These are phyloP conservation scores for Pythium vanterpoolii DNA, from an alignment of 352 stramenopile genomes.

Conservation along the genomic window DNA sequence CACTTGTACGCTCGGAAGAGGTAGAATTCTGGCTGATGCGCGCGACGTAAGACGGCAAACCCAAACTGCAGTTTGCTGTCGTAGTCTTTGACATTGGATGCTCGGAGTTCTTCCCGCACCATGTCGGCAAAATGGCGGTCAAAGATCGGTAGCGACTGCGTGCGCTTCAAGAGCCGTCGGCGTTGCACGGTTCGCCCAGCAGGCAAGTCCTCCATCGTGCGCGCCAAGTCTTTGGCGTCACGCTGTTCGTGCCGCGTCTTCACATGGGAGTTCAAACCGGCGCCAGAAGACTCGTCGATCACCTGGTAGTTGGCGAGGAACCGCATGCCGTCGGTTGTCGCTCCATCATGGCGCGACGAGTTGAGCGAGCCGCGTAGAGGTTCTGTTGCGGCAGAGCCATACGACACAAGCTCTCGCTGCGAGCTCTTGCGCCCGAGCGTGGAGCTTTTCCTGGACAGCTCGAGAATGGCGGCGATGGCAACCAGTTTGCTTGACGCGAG, in stretches of 20 bases:
- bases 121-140: constrained; percentile 55
- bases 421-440: constrained; percentile 9
- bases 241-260: not conserved
- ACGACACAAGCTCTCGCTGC: not conserved
- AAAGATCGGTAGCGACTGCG: constrained; percentile 60
- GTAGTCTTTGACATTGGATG: constrained; percentile 58
- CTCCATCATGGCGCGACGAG: constrained; percentile 13
- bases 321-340: constrained; percentile 56
- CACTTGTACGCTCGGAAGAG: constrained; percentile 47
- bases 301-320: constrained; percentile 49
- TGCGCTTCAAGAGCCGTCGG: constrained; percentile 49
- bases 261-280: not conserved
- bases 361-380: constrained; percentile 24
- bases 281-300: constrained; percentile 10
- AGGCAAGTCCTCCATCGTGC: constrained; percentile 1
- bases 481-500: constrained; percentile 3
- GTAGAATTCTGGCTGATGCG: constrained; percentile 47
- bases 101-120: constrained; percentile 47
- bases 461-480: constrained; percentile 1
- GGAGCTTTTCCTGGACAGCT: constrained; percentile 9
- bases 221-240: not conserved
- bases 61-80: constrained; percentile 55
- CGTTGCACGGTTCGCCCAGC: constrained; percentile 19
- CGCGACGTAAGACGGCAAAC: constrained; percentile 51
- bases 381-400: not conserved